Base-by-base conservation (phyloP, 257 asterid genomes). In the Osmanthus fragrans region DNA sequence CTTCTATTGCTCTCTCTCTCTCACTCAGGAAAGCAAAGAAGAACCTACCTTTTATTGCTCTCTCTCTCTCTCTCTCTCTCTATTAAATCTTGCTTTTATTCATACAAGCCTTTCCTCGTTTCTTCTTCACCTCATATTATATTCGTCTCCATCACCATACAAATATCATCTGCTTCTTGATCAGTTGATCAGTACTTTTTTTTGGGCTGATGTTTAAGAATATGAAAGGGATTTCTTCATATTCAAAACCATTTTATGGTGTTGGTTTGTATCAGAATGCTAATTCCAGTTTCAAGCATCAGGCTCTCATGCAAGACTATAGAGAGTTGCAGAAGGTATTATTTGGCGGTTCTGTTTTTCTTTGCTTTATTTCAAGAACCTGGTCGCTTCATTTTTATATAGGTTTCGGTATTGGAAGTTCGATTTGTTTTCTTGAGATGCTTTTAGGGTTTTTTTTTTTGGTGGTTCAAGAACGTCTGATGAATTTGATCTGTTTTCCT, bases 221-320 rank as follows among this genome's bases (percentile, higher is more conserved):
- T 86, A 73, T 83, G 85, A 85, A 83, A 75, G 74, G 81, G 84
- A 80, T 60, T 68, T 82, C 73, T 64, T 9, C 39, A 16, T 86
- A 58, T 8, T 71, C 81, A 40, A 54, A 80, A 3, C 80, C 73
- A 21, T 54, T 70, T 72, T 72, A 64, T 58, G 82, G 68, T 27
- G 47, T 21, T 40, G 67, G 32, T 51, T 19, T 51, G 63, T 79
- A n/a, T 56, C 82, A 58, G 73, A 87, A 71, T 74, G 33, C 77
- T 27, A 85, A 68, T 74, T 29, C 60, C 45, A 83, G 83, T 51
- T 74, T 77, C 58, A 85, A 85, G 74, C 83, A 85, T 75, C 85
- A 79, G 71, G 76, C 73, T 34, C 86, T 87, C 60, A 42, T 83
- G 54, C 89, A 83, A 74, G 91, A 87, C 70, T 87, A 74, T 73